These are phyloP conservation scores for Cephalotrichum gorgonifer DNA, from an alignment of 2,329 filamentous ascomycete genomes.

Conservation along the genomic window DNA sequence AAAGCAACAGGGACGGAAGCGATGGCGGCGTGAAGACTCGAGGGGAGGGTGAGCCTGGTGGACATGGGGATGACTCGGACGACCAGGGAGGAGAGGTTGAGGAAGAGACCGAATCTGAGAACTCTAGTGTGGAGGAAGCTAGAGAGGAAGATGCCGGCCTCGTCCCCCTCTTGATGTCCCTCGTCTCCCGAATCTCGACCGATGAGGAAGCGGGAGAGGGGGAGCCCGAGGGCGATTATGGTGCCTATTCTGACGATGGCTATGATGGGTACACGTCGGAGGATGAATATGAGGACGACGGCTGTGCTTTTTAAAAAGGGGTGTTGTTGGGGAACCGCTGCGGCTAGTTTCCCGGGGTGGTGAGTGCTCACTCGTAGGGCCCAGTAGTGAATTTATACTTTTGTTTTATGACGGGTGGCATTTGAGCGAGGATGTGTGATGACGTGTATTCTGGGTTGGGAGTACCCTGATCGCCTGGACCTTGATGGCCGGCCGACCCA, in stretches of 20 bases:
- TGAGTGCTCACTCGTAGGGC: too few species aligned
- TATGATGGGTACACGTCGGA: not conserved
- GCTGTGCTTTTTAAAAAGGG: not conserved
- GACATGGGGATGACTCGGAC: not conserved
- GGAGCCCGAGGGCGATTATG: not conserved
- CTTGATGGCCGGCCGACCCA: not conserved
- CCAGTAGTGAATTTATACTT: too few species aligned
- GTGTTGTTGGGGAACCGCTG: not conserved
- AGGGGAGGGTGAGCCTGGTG: not conserved
- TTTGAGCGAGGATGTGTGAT: too few species aligned
- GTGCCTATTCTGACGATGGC: not conserved
- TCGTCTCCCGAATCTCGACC: not conserved
- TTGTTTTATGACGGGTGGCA: too few species aligned
- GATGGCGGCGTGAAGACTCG: not conserved
- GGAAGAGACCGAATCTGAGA: not conserved
- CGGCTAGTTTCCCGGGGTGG: not conserved
- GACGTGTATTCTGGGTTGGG: too few species aligned
- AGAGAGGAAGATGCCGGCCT: not conserved
- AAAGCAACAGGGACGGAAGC: not conserved
- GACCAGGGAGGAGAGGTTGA: not conserved
- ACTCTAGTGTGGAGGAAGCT: not conserved
- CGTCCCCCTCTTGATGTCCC: not conserved
- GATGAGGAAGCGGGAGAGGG: not conserved
- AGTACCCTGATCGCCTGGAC: not conserved
- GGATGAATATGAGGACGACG: not conserved